Percentiles rank a stretch among this genome's conserved stretches.
These are phyloP conservation scores for Linnemannia schmuckeri DNA, from an alignment of 192 early-diverging fungal genomes.

Conservation along the genomic window DNA sequence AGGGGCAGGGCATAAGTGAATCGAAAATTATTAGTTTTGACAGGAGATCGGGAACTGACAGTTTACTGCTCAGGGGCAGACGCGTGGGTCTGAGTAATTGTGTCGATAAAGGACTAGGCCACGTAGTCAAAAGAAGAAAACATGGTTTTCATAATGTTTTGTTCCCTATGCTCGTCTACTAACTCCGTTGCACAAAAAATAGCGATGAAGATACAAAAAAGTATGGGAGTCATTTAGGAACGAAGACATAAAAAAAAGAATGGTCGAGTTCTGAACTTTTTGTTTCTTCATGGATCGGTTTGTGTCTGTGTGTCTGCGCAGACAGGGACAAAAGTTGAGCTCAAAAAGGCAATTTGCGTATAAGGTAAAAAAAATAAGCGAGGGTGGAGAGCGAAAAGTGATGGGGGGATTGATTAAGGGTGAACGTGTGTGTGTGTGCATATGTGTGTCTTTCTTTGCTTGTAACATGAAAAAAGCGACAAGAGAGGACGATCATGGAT, in stretches of 20 bases:
- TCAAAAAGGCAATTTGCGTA: background rate
- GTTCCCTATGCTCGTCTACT: background rate
- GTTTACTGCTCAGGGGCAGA: background rate
- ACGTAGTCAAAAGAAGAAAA: background rate
- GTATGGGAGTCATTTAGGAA: conserved; percentile 6
- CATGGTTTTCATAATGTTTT: background rate
- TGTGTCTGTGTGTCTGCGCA: background rate
- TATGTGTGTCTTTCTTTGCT: background rate
- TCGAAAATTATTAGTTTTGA: background rate
- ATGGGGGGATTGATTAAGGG: background rate
- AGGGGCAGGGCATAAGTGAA: background rate
- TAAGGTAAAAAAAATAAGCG: background rate
- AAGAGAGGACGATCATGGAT: background rate
- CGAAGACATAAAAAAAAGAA: background rate
- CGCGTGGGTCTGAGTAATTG: background rate
- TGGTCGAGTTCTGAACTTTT: background rate
- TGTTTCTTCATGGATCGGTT: background rate
- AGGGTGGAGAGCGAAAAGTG: background rate
- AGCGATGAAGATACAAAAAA: background rate
- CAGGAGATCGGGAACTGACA: background rate
- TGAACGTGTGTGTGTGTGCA: background rate
- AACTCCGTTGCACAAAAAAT: background rate
- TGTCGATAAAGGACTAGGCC: background rate
- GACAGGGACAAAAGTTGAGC: background rate
- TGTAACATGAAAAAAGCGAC: background rate